These are phyloP conservation scores for Fraxinus anomala DNA, from an alignment of 257 asterid genomes.

Conservation along the genomic window DNA sequence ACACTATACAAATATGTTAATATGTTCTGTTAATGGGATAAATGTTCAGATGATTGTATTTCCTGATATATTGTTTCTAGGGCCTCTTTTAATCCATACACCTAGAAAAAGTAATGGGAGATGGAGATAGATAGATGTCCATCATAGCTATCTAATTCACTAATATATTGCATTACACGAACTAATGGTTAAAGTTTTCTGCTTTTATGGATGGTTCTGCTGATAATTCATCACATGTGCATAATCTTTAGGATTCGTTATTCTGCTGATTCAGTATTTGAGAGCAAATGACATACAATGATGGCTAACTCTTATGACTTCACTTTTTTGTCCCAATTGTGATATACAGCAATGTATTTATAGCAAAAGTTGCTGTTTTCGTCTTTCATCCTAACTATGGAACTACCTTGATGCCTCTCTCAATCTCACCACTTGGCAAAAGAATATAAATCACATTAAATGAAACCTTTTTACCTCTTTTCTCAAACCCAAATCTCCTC, in stretches of 20 bases:
- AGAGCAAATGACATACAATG: neutral
- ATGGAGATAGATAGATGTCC: neutral
- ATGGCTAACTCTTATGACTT: neutral
- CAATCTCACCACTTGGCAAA: constrained; percentile 6
- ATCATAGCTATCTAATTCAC: neutral
- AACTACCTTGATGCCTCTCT: constrained; percentile 5
- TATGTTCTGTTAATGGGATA: constrained; percentile 1
- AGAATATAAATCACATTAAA: constrained; percentile 8
- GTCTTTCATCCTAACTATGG: constrained; percentile 9
- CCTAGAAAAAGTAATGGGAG: neutral
- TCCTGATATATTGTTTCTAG: neutral
- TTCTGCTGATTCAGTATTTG: neutral
- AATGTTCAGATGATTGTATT: neutral
- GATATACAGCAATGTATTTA: neutral
- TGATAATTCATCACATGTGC: constrained; percentile 4
- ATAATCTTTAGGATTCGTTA: constrained; percentile 11
- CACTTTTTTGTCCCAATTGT: neutral
- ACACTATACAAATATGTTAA: neutral
- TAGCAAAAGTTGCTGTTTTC: neutral
- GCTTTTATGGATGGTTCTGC: neutral
- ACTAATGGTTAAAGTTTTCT: neutral
- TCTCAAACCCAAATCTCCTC: constrained; percentile 7
- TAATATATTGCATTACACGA: neutral
- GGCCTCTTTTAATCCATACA: neutral
- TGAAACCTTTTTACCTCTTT: neutral